These are phyloP conservation scores for Malassezia sympodialis DNA, from an alignment of 1,284 basidiomycete genomes.

Conservation along the genomic window DNA sequence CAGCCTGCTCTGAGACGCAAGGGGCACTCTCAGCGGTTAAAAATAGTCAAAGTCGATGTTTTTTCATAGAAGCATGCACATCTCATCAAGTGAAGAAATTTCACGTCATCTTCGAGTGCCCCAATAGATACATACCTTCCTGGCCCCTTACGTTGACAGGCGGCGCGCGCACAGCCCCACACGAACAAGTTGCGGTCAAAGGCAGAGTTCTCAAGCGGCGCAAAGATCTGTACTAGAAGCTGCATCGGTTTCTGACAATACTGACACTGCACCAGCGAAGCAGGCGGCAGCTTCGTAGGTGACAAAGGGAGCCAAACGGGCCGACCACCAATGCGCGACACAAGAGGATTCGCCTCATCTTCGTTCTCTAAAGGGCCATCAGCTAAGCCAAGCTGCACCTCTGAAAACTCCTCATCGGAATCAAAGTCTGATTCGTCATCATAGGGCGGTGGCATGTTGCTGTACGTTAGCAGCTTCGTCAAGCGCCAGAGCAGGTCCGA, in stretches of 20 bases:
- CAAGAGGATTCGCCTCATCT: conserved; percentile 43
- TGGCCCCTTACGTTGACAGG: conserved; percentile 32
- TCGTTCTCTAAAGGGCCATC: conserved; percentile 38
- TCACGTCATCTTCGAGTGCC: conserved; percentile 31
- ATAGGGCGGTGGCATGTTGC: neutral
- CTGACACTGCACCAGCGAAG: conserved; percentile 22
- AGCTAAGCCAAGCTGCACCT: conserved; percentile 39
- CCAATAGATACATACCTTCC: conserved; percentile 28
- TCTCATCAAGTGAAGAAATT: conserved; percentile 49
- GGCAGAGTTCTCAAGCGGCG: conserved; percentile 39
- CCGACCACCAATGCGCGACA: conserved; percentile 41
- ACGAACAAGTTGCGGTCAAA: conserved; percentile 42
- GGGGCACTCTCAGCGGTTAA: conserved; percentile 9
- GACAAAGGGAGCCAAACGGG: conserved; percentile 35
- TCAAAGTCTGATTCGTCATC: conserved; percentile 39
- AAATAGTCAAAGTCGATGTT: conserved; percentile 42
- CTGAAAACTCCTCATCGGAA: conserved; percentile 29
- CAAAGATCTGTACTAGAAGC: conserved; percentile 46
- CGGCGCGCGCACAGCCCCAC: conserved; percentile 40
- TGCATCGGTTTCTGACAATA: conserved; percentile 41
- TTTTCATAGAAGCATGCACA: conserved; percentile 31
- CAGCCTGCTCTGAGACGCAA: neutral
- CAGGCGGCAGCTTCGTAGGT: conserved; percentile 20
- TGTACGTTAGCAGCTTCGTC: conserved; percentile 7
- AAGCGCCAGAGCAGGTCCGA: neutral